Evolutionary conservation across 441 rosid species (phyloP).

Genomic region (Erodium moschatum): DNA sequence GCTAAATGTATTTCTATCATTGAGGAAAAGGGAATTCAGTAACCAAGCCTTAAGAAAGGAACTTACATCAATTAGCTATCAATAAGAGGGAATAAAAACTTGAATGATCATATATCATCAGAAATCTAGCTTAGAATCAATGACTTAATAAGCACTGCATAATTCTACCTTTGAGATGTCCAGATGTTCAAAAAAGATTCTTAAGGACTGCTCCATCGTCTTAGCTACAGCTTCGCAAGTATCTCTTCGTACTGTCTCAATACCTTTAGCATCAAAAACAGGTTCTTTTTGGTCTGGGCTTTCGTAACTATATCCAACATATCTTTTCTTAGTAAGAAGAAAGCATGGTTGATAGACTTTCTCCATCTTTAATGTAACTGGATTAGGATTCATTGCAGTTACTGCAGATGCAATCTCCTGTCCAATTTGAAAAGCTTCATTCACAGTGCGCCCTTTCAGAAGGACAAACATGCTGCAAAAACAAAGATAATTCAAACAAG

Average conservation of each 20-base stretch:
- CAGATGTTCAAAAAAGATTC: slow-evolving; percentile 66
- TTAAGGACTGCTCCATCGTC: slow-evolving; percentile 79
- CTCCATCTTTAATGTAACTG: slow-evolving; percentile 88
- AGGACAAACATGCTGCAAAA: slow-evolving; percentile 86
- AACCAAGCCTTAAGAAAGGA: background rate
- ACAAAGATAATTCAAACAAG: background rate
- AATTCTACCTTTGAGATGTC: slow-evolving; percentile 50
- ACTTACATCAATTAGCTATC: background rate
- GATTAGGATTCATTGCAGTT: slow-evolving; percentile 81
- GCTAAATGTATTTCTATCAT: background rate
- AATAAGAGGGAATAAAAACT: background rate
- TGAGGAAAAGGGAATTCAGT: background rate
- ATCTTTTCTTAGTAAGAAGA: slow-evolving; percentile 92
- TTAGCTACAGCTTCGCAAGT: slow-evolving; percentile 81
- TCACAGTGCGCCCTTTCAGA: slow-evolving; percentile 64
- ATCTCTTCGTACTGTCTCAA: slow-evolving; percentile 95
- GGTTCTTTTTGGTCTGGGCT: slow-evolving; percentile 65
- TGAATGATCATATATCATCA: too few species aligned
- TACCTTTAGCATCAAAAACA: slow-evolving; percentile 88
- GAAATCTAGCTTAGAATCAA: background rate
- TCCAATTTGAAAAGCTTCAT: slow-evolving; percentile 68
- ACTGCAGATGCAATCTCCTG: slow-evolving; percentile 77
- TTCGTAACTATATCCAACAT: slow-evolving; percentile 93
- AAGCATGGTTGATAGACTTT: slow-evolving; percentile 91
- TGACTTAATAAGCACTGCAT: slow-evolving; percentile 4